These are phyloP conservation scores for Tetrapisispora arboricola DNA, from an alignment of 805 yeast genomes.

Conservation along the genomic window DNA sequence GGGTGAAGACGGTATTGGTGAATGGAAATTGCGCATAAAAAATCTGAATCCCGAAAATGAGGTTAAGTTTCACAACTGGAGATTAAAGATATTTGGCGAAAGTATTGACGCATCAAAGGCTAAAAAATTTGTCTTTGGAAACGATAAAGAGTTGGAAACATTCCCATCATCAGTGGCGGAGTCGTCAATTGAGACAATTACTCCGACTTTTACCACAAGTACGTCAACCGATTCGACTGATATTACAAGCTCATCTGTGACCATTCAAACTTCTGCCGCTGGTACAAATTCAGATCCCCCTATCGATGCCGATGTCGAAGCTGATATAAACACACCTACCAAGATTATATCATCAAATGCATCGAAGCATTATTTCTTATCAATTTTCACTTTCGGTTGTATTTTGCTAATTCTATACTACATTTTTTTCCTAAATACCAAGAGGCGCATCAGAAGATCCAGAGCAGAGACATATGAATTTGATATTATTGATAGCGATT, in stretches of 20 bases:
- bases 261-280: background rate
- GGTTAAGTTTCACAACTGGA: constrained; percentile 54
- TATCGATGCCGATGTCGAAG: constrained; percentile 10
- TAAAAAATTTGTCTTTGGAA: constrained; percentile 40
- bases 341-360: constrained; percentile 34
- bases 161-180: constrained; percentile 3
- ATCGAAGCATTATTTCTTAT: constrained; percentile 52
- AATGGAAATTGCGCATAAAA: constrained; percentile 67
- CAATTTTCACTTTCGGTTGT: constrained; percentile 51
- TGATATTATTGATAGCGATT: constrained; percentile 64
- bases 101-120: constrained; percentile 54
- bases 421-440: constrained; percentile 34
- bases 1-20: constrained; percentile 89
- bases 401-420: constrained; percentile 35
- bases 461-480: constrained; percentile 66
- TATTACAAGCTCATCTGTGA: background rate
- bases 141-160: constrained; percentile 16
- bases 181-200: background rate
- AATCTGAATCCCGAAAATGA: constrained; percentile 32
- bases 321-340: constrained; percentile 18
- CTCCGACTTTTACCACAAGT: background rate
- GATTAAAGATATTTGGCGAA: constrained; percentile 75
- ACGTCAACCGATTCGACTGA: background rate
- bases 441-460: constrained; percentile 41
- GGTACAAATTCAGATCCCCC: background rate